Base-by-base conservation (phyloP, 768 basidiomycete species). In the Phaffia tasmanica region DNA sequence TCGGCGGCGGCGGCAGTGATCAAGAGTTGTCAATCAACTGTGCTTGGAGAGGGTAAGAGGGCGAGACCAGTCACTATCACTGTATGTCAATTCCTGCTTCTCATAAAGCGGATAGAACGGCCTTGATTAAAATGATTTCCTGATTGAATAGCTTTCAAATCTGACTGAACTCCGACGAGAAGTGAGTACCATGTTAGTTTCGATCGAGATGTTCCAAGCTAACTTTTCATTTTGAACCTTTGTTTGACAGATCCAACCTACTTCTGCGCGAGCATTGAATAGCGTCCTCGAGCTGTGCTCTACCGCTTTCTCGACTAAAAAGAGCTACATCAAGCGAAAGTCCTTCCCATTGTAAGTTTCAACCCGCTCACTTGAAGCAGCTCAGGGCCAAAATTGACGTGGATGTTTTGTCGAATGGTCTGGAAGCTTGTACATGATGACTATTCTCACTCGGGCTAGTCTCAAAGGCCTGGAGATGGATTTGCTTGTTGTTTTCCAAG, bases 1-100 rank as follows among this genome's bases (percentile, higher is more conserved):
- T 57, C 62, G 47, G 66, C 59, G 9, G 66, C 59, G 16, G 55
- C 66, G n/a, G 54, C 51, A 2, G 51, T 63, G 30, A 61, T 67
- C 66, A 67, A 67, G 61, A 30, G n/a, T 4, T 62, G 55, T 47
- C 66, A 67, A 32, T 62, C 60, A n/a, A 42, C 54, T 47, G 35
- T 62, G 1, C 61, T 67, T 19, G 66, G 66, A 6, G 61, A 63
- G 29, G 66, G 66, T 16, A 61, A 61, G 42, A 54, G 59, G 8
- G 66, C 66, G 15, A 53, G 66, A 27, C 54, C 60, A 16, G 66
- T 67, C 30, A 67, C 66, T 32, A 67, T 67, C 61, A 67, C 66
- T 27, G 66, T 67, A 11, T 53, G 65, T 67, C n/a, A 1, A 35
- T 42, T 21, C 35, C 19, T 11, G 25, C 2, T 2, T 16, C 3